These are phyloP conservation scores for Pseudoneurospora amorphoporcata DNA, from an alignment of 495 filamentous ascomycete species.

Conservation along the genomic window DNA sequence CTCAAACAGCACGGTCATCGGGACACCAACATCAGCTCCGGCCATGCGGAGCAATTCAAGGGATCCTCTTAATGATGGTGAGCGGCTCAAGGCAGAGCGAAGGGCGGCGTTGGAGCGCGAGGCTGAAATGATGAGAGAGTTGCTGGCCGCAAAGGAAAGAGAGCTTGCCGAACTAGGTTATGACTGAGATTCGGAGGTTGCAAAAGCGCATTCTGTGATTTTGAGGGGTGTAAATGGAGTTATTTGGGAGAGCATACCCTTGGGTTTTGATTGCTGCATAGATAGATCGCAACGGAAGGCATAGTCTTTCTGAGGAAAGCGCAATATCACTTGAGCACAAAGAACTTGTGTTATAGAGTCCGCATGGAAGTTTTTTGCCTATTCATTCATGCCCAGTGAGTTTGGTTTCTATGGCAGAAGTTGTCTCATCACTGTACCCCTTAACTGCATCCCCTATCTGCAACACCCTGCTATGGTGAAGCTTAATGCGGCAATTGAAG, in stretches of 20 bases:
- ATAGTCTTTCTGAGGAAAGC: neutral
- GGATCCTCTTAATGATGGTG: slow-evolving; percentile 38
- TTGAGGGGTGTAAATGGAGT: neutral
- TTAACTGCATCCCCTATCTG: neutral
- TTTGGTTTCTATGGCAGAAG: neutral
- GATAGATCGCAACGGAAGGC: neutral
- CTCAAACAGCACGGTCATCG: slow-evolving; percentile 10
- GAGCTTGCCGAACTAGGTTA: slow-evolving; percentile 60
- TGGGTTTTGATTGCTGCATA: neutral
- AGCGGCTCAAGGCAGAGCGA: slow-evolving; percentile 49
- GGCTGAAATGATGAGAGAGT: slow-evolving; percentile 64
- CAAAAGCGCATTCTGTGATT: neutral
- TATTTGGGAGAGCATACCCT: neutral
- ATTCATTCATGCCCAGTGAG: neutral
- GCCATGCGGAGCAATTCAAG: slow-evolving; percentile 23
- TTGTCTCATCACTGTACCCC: neutral
- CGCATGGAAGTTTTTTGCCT: neutral
- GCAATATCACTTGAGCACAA: neutral
- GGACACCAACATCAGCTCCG: slow-evolving; percentile 19
- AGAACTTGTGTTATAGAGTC: neutral
- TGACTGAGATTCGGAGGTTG: slow-evolving; percentile 5
- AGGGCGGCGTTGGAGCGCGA: slow-evolving; percentile 60
- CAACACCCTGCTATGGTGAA: neutral
- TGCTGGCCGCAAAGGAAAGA: slow-evolving; percentile 64
- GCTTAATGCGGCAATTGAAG: slow-evolving; percentile 1